phyloP scores from a whole-genome alignment of 345 rosid species.

The Hypericum androsaemum region DNA sequence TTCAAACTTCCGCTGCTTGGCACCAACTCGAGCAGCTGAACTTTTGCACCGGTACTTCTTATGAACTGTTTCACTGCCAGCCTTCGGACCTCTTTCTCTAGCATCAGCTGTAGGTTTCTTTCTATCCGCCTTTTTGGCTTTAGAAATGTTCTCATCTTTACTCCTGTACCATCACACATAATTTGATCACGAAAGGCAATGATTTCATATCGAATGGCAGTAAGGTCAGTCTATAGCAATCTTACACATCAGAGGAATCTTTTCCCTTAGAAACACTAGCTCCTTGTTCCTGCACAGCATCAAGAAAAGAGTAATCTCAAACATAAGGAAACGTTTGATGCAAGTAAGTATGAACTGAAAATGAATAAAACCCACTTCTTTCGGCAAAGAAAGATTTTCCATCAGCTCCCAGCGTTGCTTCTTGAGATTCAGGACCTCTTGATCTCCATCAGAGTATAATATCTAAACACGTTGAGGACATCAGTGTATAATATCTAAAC shows the following conservation, averaged over 20 bases:
- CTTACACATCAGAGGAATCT: conserved; percentile 41
- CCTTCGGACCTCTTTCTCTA: conserved; percentile 6
- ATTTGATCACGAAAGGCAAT: neutral
- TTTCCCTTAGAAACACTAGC: conserved; percentile 26
- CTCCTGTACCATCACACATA: conserved; percentile 14
- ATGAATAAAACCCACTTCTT: conserved; percentile 20
- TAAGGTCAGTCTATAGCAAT: neutral
- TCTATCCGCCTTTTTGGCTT: neutral
- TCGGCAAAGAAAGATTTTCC: conserved; percentile 15
- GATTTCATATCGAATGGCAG: neutral
- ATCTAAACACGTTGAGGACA: too few species aligned
- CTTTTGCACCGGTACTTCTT: too few species aligned
- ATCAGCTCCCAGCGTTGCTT: conserved; percentile 46
- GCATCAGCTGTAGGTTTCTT: neutral
- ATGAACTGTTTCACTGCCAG: neutral
- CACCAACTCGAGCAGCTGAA: too few species aligned
- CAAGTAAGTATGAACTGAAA: conserved; percentile 6
- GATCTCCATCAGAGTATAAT: conserved; percentile 45
- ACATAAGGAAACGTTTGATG: conserved; percentile 4
- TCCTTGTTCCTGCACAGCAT: conserved; percentile 8
- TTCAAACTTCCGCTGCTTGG: too few species aligned
- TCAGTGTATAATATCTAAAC: too few species aligned
- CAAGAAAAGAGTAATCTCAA: neutral
- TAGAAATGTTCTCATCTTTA: conserved; percentile 9
- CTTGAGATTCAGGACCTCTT: conserved; percentile 47